phyloP scores from a whole-genome alignment of 2,329 filamentous ascomycete species.

The Cordyceps militaris region DNA sequence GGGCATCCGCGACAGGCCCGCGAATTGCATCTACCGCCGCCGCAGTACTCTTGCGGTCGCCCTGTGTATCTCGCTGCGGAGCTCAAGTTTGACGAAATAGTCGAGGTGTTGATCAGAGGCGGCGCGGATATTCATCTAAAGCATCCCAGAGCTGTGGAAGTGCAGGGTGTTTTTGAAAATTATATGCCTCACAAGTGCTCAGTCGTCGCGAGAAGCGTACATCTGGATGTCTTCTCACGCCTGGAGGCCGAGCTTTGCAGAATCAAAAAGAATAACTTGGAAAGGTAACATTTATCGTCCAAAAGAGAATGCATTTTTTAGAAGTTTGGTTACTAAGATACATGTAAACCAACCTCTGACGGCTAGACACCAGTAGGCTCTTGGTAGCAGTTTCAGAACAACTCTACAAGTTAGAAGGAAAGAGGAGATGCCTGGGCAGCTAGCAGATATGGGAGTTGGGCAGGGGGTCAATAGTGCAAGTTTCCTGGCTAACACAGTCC shows the following conservation, averaged over 20 bases:
- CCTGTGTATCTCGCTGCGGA: slow-evolving; percentile 3
- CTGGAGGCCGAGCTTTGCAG: not conserved
- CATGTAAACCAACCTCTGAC: not conserved
- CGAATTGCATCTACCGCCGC: not conserved
- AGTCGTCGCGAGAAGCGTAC: not conserved
- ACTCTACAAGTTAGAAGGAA: not conserved
- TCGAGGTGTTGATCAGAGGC: not conserved
- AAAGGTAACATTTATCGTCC: not conserved
- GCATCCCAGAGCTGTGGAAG: not conserved
- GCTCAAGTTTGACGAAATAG: not conserved
- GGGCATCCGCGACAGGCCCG: not conserved
- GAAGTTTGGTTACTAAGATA: not conserved
- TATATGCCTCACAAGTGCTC: not conserved
- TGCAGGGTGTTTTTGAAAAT: not conserved
- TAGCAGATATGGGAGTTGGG: not conserved
- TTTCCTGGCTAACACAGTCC: not conserved
- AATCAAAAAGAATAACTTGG: not conserved
- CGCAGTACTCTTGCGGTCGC: not conserved
- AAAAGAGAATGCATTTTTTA: not conserved
- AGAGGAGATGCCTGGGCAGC: not conserved
- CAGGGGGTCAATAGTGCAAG: not conserved
- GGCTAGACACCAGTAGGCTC: not conserved
- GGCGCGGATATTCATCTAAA: not conserved
- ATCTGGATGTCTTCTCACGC: not conserved
- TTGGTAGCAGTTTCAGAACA: not conserved